A percentile compares a stretch with the other conserved stretches of the same genome.
Evolutionary conservation across 768 basidiomycete genomes (phyloP).

Genomic region (Rossbeevera mucosa): DNA sequence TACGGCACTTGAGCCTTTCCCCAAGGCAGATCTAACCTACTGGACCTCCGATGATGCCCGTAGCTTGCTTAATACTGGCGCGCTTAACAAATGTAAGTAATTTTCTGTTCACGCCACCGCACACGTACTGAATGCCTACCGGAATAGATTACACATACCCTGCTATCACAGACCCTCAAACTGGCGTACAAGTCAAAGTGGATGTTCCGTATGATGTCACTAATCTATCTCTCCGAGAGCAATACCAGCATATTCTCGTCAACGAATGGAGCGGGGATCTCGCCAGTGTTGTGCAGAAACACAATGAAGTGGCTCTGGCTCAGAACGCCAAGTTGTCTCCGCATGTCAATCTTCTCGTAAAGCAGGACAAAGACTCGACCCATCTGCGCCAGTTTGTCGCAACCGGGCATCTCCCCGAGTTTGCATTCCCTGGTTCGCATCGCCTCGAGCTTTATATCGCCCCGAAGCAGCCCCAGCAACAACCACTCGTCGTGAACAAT

Average conservation of each 20-base stretch:
- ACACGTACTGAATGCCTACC: background rate
- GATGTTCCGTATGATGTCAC: conserved; percentile 10
- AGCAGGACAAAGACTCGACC: background rate
- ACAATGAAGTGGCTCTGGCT: background rate
- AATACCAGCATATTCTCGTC: conserved; percentile 3
- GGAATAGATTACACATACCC: conserved; percentile 20
- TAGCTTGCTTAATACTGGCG: background rate
- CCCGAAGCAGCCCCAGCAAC: background rate
- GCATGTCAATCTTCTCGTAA: conserved; percentile 5
- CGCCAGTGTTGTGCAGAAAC: background rate
- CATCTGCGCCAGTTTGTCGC: conserved; percentile 9
- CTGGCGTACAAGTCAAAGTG: conserved; percentile 9
- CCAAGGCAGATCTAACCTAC: conserved; percentile 1
- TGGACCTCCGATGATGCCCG: conserved; percentile 17
- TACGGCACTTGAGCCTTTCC: conserved; percentile 14
- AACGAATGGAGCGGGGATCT: conserved; percentile 3
- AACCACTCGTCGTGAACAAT: conserved; percentile 9
- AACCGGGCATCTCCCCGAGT: conserved; percentile 11
- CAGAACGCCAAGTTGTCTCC: background rate
- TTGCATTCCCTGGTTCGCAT: conserved; percentile 17
- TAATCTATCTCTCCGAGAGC: conserved; percentile 1
- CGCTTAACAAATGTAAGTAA: conserved; percentile 4
- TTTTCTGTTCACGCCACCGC: background rate
- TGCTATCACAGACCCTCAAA: conserved; percentile 8
- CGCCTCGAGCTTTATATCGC: conserved; percentile 17